Percentiles rank a stretch among this genome's conserved stretches.
These are phyloP conservation scores for Salix exigua DNA, from an alignment of 345 rosid species.

Conservation along the genomic window DNA sequence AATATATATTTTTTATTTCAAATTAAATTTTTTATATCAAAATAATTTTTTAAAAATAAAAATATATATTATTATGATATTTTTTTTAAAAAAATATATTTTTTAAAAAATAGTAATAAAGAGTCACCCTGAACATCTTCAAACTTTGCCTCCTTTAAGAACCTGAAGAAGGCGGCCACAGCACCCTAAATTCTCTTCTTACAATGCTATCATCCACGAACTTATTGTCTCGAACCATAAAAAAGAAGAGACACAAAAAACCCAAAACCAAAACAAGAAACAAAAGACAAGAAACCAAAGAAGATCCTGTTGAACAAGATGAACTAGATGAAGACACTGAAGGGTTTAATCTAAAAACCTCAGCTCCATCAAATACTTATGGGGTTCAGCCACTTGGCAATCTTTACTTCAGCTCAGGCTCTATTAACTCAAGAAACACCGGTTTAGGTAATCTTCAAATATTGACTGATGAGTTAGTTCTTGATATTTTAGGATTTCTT, in stretches of 20 bases:
- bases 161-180: not conserved
- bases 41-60: too few species aligned
- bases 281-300: slow-evolving; percentile 2
- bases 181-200: not conserved
- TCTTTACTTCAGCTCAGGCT: slow-evolving; percentile 50
- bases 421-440: slow-evolving; percentile 62
- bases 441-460: slow-evolving; percentile 74
- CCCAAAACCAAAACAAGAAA: slow-evolving; percentile 20
- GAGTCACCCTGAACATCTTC: not conserved
- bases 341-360: slow-evolving; percentile 60
- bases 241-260: slow-evolving; percentile 18
- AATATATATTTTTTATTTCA: too few species aligned
- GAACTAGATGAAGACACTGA: slow-evolving; percentile 35
- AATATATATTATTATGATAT: too few species aligned
- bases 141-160: not conserved
- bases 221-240: slow-evolving; percentile 24
- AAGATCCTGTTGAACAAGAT: not conserved
- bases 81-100: too few species aligned
- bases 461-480: slow-evolving; percentile 71
- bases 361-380: slow-evolving; percentile 49
- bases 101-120: too few species aligned
- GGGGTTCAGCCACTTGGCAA: slow-evolving; percentile 93
- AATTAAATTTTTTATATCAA: too few species aligned
- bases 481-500: slow-evolving; percentile 72
- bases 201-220: slow-evolving; percentile 40